phyloP scores from a whole-genome alignment of 2,329 filamentous ascomycete genomes.

The Aspergillus spinulosporus region DNA sequence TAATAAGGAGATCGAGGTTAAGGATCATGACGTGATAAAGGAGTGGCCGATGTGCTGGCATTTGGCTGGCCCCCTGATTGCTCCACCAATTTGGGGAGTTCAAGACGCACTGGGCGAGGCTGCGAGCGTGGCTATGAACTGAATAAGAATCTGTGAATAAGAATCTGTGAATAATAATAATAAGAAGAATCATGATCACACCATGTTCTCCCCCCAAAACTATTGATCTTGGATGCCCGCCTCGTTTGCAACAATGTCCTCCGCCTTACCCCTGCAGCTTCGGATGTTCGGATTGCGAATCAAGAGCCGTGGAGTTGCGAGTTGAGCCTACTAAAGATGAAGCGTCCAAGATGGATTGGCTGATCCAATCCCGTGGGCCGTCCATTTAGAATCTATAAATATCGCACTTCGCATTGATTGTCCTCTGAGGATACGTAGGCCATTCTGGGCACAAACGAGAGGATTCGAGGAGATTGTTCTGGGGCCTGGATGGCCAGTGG shows the following conservation, averaged over 20 bases:
- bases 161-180: too few relatives aligned
- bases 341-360: constrained; percentile 1
- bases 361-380: neutral
- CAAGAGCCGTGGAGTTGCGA: neutral
- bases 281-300: constrained; percentile 7
- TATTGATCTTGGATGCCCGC: neutral
- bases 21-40: neutral
- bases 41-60: constrained; percentile 2
- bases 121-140: neutral
- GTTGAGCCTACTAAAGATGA: neutral
- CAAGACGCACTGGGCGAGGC: neutral
- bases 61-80: neutral
- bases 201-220: too few relatives aligned
- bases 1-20: neutral
- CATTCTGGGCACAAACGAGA: too few relatives aligned
- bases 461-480: too few relatives aligned
- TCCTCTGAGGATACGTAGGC: neutral
- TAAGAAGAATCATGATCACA: too few relatives aligned
- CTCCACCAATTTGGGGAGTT: constrained; percentile 5
- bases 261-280: neutral
- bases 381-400: constrained; percentile 10
- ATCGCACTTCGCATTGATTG: neutral
- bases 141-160: too few relatives aligned
- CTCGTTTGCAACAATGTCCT: neutral
- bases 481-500: too few relatives aligned